Conservation (phyloP, 768 basidiomycete genomes). For the Harrya chromipes region DNA sequence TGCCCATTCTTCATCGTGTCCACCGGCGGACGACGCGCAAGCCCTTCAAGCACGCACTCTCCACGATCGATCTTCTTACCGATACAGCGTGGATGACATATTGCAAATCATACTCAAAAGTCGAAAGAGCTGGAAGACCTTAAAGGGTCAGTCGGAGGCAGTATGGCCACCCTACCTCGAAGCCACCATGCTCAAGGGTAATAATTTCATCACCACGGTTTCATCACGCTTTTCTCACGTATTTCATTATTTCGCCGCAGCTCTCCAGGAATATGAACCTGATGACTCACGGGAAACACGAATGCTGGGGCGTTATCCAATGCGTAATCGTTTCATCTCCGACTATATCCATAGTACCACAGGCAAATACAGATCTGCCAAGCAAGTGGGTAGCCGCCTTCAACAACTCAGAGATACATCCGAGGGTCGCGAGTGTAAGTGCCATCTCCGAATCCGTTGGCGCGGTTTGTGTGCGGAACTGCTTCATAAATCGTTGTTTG, state of each 20-base stretch:
- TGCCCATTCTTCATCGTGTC: neutral
- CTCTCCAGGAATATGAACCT: constrained; percentile 69
- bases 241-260: constrained; percentile 35
- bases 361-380: constrained; percentile 67
- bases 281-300: constrained; percentile 71
- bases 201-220: constrained; percentile 10
- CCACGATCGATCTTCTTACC: constrained; percentile 12
- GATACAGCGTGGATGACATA: constrained; percentile 43
- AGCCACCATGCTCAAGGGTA: constrained; percentile 73
- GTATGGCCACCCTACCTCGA: constrained; percentile 82
- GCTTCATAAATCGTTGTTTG: constrained; percentile 26
- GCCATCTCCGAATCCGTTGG: neutral
- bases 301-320: constrained; percentile 70
- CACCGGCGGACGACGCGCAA: constrained; percentile 9
- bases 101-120: constrained; percentile 64
- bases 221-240: constrained; percentile 19
- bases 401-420: constrained; percentile 76
- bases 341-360: constrained; percentile 71
- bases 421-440: constrained; percentile 68
- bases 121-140: constrained; percentile 74
- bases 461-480: constrained; percentile 28
- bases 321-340: constrained; percentile 78
- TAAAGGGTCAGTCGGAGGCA: constrained; percentile 61
- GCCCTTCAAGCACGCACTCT: constrained; percentile 6
- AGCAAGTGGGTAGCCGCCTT: constrained; percentile 78